Evolutionary conservation across 163 green algal species (phyloP).

Genomic region (Chlorella variabilis): DNA sequence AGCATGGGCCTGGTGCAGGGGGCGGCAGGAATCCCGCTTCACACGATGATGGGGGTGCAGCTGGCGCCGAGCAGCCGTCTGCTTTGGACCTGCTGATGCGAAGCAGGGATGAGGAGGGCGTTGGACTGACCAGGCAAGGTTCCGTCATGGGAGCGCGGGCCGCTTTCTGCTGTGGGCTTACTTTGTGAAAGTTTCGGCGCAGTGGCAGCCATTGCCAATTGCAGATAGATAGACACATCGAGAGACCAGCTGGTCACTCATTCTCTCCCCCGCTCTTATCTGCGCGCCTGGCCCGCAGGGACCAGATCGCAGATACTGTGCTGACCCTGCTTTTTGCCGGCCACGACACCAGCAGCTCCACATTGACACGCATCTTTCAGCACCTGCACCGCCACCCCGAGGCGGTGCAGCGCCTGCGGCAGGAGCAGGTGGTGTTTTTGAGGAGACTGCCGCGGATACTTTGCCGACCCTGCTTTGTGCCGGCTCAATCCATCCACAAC

Average conservation of each 20-base stretch:
- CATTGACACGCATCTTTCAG: constrained; percentile 28
- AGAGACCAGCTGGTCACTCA: no score
- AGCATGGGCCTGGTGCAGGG: not conserved
- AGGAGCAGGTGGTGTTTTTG: constrained; percentile 40
- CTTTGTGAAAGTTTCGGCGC: no score
- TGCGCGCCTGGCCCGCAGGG: no score
- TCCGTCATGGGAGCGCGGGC: no score
- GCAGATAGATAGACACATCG: no score
- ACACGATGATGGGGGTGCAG: not conserved
- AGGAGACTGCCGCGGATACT: no score
- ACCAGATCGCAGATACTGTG: constrained; percentile 36
- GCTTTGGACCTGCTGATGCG: constrained; percentile 1
- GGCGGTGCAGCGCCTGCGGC: not conserved
- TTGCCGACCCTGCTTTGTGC: no score
- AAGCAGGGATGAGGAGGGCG: constrained; percentile 4
- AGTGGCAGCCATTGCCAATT: no score
- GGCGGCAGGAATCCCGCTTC: no score
- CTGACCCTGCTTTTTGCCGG: constrained; percentile 55
- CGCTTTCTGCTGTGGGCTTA: no score
- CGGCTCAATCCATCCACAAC: no score
- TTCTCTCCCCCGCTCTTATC: no score
- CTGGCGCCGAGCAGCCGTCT: not conserved
- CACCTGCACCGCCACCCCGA: constrained; percentile 43
- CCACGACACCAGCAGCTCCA: constrained; percentile 46
- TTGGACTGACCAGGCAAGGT: not conserved